Base-by-base conservation (phyloP, 1,284 basidiomycete species). In the Golubevia pallescens region DNA sequence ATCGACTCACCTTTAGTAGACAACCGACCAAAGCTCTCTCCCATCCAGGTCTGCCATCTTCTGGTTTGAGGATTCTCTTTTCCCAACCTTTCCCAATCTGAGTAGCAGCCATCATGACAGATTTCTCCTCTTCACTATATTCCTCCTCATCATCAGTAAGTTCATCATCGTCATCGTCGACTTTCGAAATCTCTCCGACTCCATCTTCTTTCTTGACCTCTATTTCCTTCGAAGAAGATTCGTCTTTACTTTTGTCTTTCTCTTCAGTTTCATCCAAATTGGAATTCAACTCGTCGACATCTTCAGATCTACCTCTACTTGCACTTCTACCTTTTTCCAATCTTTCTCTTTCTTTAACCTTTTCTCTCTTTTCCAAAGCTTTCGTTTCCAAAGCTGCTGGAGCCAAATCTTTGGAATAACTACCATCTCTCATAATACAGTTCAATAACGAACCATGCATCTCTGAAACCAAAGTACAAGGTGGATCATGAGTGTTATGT, bases 401-500 rank as follows among this genome's bases (percentile, higher is more conserved):
- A 58, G 57, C 24, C 90, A 83, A 92, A 91, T 57, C 91, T 89
- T 63, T 88, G 88, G 84, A 91, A 91, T 23, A 90, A 86, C 24
- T 93, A 88, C 51, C 74, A 65, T 95, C 95, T 34, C 92, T 90
- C 38, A 88, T 86, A 61, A 98, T 89, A 73, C 93, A 91, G 86
- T 95, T 96, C 70, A 98, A 91, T 52, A 99, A 90, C 0, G 90
- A 90, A 0, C 93, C 91, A 86, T 99, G 95, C 48, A 97, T 89
- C 86, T 98, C 97, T 61, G 90, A 90, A 52, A 98, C 89, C 54
- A 99, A 88, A 38, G 89, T 81, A 75, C 94, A 95, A 0, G 91
- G 89, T 1, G 91, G 89, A 38, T 93, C 93, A 48, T 87, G 78
- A 60, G 90, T 87, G 14, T 89, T 88, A 85, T 99, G 96, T 60